Evolutionary conservation across 768 basidiomycete species (phyloP).

Genomic region (Daedaleopsis nitida): DNA sequence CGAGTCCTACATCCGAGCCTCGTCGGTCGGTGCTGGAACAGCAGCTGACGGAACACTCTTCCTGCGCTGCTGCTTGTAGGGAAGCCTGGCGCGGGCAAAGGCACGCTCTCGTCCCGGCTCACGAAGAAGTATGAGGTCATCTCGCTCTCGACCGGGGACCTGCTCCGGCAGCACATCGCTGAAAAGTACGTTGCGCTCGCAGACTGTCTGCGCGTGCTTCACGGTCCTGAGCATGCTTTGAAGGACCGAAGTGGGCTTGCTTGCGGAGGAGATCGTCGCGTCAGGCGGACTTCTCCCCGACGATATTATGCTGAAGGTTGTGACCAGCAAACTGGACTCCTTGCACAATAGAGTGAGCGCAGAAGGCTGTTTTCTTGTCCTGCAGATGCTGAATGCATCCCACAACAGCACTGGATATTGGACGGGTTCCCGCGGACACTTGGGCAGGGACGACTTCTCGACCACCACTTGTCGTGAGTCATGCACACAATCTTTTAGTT

Average conservation of each 20-base stretch:
- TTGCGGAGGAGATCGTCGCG: constrained; percentile 80
- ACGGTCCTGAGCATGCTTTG: not conserved
- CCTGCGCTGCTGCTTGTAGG: constrained; percentile 26
- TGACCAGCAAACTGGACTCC: constrained; percentile 68
- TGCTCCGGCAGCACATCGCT: constrained; percentile 81
- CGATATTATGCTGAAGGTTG: constrained; percentile 75
- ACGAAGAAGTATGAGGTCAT: constrained; percentile 80
- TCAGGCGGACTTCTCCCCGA: constrained; percentile 77
- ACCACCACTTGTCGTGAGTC: constrained; percentile 69
- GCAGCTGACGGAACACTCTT: too few species aligned
- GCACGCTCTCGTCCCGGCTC: constrained; percentile 75
- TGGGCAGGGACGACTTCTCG: constrained; percentile 78
- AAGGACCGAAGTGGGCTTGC: constrained; percentile 69
- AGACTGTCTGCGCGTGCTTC: too few species aligned
- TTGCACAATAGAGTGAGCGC: constrained; percentile 63
- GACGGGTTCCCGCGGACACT: constrained; percentile 93
- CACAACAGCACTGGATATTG: constrained; percentile 79
- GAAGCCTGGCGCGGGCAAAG: constrained; percentile 85
- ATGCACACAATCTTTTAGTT: not conserved
- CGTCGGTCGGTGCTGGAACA: too few species aligned
- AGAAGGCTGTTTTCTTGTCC: not conserved
- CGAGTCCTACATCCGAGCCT: too few species aligned
- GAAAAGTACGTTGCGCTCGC: constrained; percentile 45
- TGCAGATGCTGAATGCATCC: not conserved
- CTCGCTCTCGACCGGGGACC: constrained; percentile 80